Base-by-base conservation (phyloP, 345 rosid species). In the Diplotaxis tenuifolia region DNA sequence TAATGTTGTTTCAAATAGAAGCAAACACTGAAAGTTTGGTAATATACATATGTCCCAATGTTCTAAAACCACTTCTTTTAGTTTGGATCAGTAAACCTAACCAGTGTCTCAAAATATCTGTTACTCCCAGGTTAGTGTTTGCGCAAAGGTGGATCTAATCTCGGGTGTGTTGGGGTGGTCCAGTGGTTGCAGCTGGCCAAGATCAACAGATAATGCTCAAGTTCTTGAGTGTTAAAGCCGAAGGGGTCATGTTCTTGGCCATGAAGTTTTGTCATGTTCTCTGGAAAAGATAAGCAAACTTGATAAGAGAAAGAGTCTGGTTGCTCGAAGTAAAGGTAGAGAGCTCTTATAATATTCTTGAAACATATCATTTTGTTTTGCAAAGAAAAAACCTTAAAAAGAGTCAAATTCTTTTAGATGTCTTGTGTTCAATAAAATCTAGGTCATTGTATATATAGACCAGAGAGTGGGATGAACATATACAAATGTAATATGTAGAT, bases 131-230 rank as follows among this genome's bases (percentile, higher is more conserved):
- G 88, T 88, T 45, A 82, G 75, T 69, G 96, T 88, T 58, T 91
- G 93, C 83, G 78, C 87, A 10, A 89, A 83, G 70, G 83, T 91
- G 78, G 97, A 91, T 84, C 73, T 85, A 65, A 83, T 95, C 75
- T 77, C 80, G 21, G 99, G 99, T 76, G 97, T 95, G 47, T 78
- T 95, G 80, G 92, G 93, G 73, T 95, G 97, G 95, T 91, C 93
- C 20, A 86, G 84, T 18, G 99, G 97, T 55, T 95, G 99, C 84
- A 94, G 95, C 82, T 89, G 94, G 97, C 91, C 96, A 28, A 78
- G 80, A 84, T 85, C 84, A 32, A 60, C 22, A 18, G 87, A 80
- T 64, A 75, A 72, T 65, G 71, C 78, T 66, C 88, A 45, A 63
- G 62, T 79, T 76, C 90, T 82, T 76, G 96, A 88, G 78, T 91